phyloP scores from a whole-genome alignment of 108 stramenopile genomes.

The Pseudonitzschia delicatissima region DNA sequence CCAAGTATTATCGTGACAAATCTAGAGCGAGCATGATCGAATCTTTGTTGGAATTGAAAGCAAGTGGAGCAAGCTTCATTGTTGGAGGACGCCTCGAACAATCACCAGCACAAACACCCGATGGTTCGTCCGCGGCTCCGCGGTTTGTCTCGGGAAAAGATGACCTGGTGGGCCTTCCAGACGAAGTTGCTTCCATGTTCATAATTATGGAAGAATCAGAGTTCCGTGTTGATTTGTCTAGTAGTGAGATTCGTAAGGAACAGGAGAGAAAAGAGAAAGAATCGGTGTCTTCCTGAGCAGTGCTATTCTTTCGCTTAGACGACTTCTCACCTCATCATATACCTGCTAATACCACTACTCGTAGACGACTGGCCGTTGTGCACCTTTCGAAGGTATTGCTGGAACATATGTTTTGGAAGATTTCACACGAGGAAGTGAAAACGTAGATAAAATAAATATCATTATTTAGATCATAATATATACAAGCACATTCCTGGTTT shows the following conservation, averaged over 20 bases:
- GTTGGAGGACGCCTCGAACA: constrained; percentile 77
- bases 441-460: too few relatives aligned
- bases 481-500: too few relatives aligned
- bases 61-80: constrained; percentile 60
- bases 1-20: constrained; percentile 83
- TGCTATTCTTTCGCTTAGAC: too few relatives aligned
- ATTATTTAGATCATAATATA: too few relatives aligned
- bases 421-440: too few relatives aligned
- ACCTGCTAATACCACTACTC: too few relatives aligned
- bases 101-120: not conserved
- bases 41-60: not conserved
- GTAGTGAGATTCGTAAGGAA: constrained; percentile 56
- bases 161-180: constrained; percentile 52
- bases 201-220: constrained; percentile 61
- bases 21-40: constrained; percentile 51
- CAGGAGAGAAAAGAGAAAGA: constrained; percentile 10
- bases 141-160: constrained; percentile 69
- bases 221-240: constrained; percentile 76
- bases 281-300: too few relatives aligned
- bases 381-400: too few relatives aligned
- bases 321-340: too few relatives aligned
- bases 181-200: constrained; percentile 60
- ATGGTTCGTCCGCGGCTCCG: not conserved
- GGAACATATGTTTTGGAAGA: too few relatives aligned
- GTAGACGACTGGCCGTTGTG: too few relatives aligned